A percentile compares a stretch with the other conserved stretches of the same genome.
These are phyloP conservation scores for Fusarium floridanum DNA, from an alignment of 2,329 filamentous ascomycete species.

Conservation along the genomic window DNA sequence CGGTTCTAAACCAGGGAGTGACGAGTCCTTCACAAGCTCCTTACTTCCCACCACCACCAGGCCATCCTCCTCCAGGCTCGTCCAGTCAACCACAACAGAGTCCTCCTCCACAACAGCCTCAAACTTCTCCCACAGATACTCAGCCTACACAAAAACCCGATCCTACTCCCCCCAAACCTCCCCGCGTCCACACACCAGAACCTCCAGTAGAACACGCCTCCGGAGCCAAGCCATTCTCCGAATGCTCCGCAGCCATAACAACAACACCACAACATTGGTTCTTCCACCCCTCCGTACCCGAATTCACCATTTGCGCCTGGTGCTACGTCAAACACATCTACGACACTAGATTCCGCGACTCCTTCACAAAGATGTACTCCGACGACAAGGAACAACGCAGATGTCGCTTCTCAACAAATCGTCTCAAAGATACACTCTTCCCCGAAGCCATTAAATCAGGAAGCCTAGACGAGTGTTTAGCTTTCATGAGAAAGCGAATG, in stretches of 20 bases:
- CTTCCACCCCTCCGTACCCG: slow-evolving; percentile 48
- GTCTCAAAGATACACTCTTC: slow-evolving; percentile 51
- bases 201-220: slow-evolving; percentile 26
- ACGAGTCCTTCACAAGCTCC: background rate
- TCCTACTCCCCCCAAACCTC: slow-evolving; percentile 4
- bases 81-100: background rate
- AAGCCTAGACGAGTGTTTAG: slow-evolving; percentile 43
- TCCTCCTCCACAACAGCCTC: background rate
- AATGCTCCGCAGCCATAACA: slow-evolving; percentile 45
- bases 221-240: slow-evolving; percentile 35
- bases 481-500: slow-evolving; percentile 47
- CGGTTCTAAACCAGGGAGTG: background rate
- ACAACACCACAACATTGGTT: slow-evolving; percentile 54
- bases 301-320: slow-evolving; percentile 52
- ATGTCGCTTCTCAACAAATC: slow-evolving; percentile 52
- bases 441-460: slow-evolving; percentile 45
- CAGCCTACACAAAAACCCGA: background rate
- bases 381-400: slow-evolving; percentile 46
- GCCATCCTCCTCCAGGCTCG: background rate
- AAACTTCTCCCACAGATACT: background rate
- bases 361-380: slow-evolving; percentile 42
- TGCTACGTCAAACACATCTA: slow-evolving; percentile 56
- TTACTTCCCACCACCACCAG: background rate
- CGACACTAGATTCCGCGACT: slow-evolving; percentile 43
- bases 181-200: slow-evolving; percentile 29